Conservation (phyloP, 495 filamentous ascomycete species). For the Penicillium paxilli region DNA sequence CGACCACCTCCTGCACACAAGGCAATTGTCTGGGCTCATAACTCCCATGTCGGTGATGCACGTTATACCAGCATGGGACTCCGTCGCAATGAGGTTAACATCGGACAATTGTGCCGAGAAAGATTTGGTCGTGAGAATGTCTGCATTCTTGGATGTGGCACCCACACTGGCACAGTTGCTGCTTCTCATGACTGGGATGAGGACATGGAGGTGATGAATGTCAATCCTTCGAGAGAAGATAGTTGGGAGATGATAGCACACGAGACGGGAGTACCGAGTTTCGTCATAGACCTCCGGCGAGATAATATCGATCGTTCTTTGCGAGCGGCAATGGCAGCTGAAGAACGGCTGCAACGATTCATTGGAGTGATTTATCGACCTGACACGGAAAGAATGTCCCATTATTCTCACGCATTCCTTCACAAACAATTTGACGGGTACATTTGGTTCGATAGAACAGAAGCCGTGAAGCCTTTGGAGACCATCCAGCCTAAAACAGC, state of each 20-base stretch:
- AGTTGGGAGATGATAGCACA: constrained; percentile 50
- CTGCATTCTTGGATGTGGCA: constrained; percentile 53
- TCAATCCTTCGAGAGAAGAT: constrained; percentile 40
- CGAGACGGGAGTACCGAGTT: constrained; percentile 44
- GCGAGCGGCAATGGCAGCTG: constrained; percentile 36
- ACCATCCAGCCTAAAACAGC: constrained; percentile 49
- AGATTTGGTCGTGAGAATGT: constrained; percentile 46
- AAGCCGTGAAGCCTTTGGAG: constrained; percentile 53
- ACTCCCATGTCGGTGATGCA: constrained; percentile 61
- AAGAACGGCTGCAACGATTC: constrained; percentile 50
- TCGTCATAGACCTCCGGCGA: constrained; percentile 50
- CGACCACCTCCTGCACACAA: constrained; percentile 40
- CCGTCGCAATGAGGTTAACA: constrained; percentile 50
- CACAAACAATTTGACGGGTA: constrained; percentile 58
- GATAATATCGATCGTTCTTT: constrained; percentile 36
- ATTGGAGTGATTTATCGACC: constrained; percentile 64
- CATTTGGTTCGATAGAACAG: constrained; percentile 57
- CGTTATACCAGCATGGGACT: constrained; percentile 55
- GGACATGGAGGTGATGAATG: constrained; percentile 55
- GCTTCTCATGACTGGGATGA: constrained; percentile 57
- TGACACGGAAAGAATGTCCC: constrained; percentile 52
- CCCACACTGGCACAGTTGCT: constrained; percentile 57
- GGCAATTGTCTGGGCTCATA: constrained; percentile 62
- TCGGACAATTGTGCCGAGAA: constrained; percentile 58
- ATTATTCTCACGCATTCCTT: constrained; percentile 55